phyloP scores from a whole-genome alignment of 75 land plant genomes.

The Pinus taeda region DNA sequence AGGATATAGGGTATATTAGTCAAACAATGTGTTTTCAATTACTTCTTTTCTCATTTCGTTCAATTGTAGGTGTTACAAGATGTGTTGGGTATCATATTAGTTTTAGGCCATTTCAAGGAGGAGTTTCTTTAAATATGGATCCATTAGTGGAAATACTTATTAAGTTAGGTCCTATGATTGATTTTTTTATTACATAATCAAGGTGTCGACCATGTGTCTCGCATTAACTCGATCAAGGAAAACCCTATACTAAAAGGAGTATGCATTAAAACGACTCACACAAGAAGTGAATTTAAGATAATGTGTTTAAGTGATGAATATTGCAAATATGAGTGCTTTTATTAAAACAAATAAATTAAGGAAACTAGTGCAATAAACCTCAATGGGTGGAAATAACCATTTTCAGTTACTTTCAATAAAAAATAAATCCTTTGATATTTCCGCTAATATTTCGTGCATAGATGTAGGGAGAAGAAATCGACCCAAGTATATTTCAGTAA shows the following conservation, averaged over 20 bases:
- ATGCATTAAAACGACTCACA: slow-evolving; percentile 43
- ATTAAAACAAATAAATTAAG: slow-evolving; percentile 32
- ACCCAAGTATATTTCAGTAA: slow-evolving; percentile 69
- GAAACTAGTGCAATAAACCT: slow-evolving; percentile 16
- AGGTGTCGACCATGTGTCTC: no score
- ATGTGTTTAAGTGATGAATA: slow-evolving; percentile 61
- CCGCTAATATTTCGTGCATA: slow-evolving; percentile 68
- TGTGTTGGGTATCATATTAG: no score
- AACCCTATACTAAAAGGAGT: slow-evolving; percentile 52
- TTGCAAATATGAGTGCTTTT: slow-evolving; percentile 50
- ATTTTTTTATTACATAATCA: no score
- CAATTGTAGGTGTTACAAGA: no score
- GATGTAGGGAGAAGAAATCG: slow-evolving; percentile 76
- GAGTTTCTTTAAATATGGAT: no score
- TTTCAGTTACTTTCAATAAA: slow-evolving; percentile 48
- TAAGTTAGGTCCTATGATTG: no score
- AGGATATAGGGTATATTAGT: no score
- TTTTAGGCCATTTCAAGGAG: no score
- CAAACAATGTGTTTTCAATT: no score
- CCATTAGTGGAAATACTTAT: no score
- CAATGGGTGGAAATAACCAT: slow-evolving; percentile 54
- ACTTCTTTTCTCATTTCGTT: no score
- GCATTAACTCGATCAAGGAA: no score
- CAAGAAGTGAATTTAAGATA: slow-evolving; percentile 53
- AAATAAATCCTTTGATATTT: slow-evolving; percentile 27